Evolutionary conservation across 306 rosid genomes (phyloP), one percentile per base, ranked within the genome.

Genomic region (Corylus americana): DNA sequence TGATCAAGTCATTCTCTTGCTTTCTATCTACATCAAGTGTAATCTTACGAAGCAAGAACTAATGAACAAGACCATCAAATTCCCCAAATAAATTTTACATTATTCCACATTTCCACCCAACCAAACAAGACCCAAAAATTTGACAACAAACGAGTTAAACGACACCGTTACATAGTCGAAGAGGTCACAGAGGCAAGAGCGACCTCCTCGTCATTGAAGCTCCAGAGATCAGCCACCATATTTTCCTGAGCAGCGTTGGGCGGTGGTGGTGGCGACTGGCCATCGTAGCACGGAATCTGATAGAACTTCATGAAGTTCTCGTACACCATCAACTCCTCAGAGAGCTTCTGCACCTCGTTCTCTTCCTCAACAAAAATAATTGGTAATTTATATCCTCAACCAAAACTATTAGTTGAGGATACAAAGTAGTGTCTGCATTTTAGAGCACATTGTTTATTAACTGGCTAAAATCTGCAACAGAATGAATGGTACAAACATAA

Each of bases 281-380:
- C 97, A 50, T 92, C 97, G 42, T 91, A 87, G 85, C 85, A 94
- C 0, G 97, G 98, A 84, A 92, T 82, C 90, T 94, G 91, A 83
- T 87, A 92, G 55, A 94, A 94, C 78, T 89, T 94, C 97, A 94
- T 92, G 85, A 49, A 85, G 68, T 83, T 86, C 86, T 94, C 97
- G 50, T 83, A 92, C 59, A 97, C 97, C 93, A 92, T 85, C 17
- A 94, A 71, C 78, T 94, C 97, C 80, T 94, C 95, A 0, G 98
- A 90, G 1, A 92, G 91, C 87, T 90, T 92, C 84, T 79, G 86
- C 67, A 90, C 79, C 69, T 86, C 92, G 47, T 74, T 83, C 67
- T 88, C 83, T 29, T 79, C 92, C 44, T 22, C 22, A 22, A 22
- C 22, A 22, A 22, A 22, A 22, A 35, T 35, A 35, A 35, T 35